Base-by-base conservation (phyloP, 352 stramenopile species). In the Globisporangium paddicum region DNA sequence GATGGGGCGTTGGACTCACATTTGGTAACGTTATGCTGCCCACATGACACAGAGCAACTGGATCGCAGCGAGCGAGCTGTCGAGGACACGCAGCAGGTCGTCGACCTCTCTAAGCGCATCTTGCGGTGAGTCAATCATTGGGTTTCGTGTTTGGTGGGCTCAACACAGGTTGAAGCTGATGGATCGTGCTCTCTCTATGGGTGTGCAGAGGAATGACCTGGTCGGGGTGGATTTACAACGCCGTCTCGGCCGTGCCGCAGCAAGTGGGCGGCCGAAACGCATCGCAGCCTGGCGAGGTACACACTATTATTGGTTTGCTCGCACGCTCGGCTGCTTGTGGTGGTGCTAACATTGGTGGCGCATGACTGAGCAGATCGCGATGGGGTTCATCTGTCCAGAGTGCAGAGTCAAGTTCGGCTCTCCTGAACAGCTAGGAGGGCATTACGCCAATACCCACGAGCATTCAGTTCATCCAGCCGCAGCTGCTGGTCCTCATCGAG, bases 331-430 rank as follows among this genome's bases (percentile, higher is more conserved):
- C 28, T 32, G 28, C 4, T 38, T 11, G 8, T 38, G 34, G 13
- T 14, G 34, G 16, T 38, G 16, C 34, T 38, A 14, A 38, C 34
- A 38, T 16, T 38, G 34, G 34, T 38, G 34, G 13, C 34, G 5
- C 13, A 16, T 42, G 37, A 19, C 19, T 23, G 50, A 34, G 21
- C 42, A 93, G 81, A 89, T 93, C 59, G 67, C 72, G 0, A 91
- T 93, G 81, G 83, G 83, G 0, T 93, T 93, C 58, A 93, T 93
- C 47, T 93, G 83, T 52, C 83, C 83, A 3, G 83, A 93, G 34
- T 93, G 83, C 46, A 86, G 86, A 64, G 69, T 93, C 2, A 75
- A 69, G 38, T 90, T 90, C 23, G 55, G 72, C 48, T 85, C 79
- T 21, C 55, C 72, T 0, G 69, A 83, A 3, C 70, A 85, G n/a